phyloP scores from a whole-genome alignment of 805 yeast species.

The Cyberlindnera subsufficiens region DNA sequence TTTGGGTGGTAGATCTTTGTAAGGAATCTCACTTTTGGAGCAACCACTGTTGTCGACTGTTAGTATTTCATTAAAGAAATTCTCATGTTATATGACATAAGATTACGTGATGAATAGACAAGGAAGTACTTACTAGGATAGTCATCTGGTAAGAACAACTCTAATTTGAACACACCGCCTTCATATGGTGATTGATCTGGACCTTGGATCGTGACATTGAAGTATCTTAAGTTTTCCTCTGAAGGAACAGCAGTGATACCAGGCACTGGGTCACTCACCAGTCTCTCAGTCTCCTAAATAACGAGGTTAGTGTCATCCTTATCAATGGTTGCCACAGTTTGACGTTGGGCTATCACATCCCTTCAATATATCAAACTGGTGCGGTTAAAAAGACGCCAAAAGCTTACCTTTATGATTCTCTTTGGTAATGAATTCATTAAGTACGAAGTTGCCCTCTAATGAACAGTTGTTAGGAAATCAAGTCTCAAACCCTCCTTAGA shows the following conservation, averaged over 20 bases:
- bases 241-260: constrained; percentile 93
- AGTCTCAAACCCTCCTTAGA: too few species aligned
- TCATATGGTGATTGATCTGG: constrained; percentile 92
- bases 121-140: constrained; percentile 58
- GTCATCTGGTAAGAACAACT: constrained; percentile 89
- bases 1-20: constrained; percentile 96
- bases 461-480: too few species aligned
- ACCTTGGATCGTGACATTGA: constrained; percentile 88
- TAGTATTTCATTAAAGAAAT: not conserved
- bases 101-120: not conserved
- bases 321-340: not conserved
- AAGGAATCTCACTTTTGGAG: constrained; percentile 91
- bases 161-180: constrained; percentile 74
- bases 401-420: constrained; percentile 77
- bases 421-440: constrained; percentile 42
- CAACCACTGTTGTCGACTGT: constrained; percentile 51
- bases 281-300: constrained; percentile 77
- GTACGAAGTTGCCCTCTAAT: too few species aligned
- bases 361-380: too few species aligned
- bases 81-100: too few species aligned
- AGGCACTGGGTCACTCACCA: constrained; percentile 92
- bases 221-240: constrained; percentile 89
- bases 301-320: not conserved
- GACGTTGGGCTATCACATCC: too few species aligned
- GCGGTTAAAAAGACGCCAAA: not conserved